Conservation (phyloP, 2,329 filamentous ascomycete species). For the Fusarium poae region DNA sequence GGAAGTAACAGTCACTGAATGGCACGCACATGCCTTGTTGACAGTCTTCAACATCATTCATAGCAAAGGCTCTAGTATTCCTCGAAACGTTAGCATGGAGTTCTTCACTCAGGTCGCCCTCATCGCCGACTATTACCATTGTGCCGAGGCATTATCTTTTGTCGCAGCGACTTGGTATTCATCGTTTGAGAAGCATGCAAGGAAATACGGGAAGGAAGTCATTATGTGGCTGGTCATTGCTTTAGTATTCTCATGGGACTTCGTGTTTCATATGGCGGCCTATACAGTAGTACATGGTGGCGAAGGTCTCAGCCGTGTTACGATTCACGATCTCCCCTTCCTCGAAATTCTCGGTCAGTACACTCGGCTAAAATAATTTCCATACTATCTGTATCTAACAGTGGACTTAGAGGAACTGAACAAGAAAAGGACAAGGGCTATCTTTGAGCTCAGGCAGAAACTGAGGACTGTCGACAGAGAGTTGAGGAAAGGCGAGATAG, state of each 20-base stretch:
- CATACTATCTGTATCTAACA: fast-evolving
- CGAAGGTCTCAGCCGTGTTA: neutral
- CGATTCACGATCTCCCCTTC: neutral
- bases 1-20: slow-evolving; percentile 1
- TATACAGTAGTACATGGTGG: neutral
- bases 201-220: neutral
- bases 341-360: neutral
- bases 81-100: neutral
- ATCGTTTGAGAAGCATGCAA: fast-evolving
- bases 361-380: too few species aligned
- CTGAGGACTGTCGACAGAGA: neutral
- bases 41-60: slow-evolving; percentile 21
- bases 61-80: neutral
- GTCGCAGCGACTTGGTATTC: neutral
- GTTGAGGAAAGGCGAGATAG: neutral
- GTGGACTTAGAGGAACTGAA: neutral
- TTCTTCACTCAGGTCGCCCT: neutral
- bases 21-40: slow-evolving; percentile 8
- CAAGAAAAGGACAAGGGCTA: fast-evolving
- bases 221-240: neutral
- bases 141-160: slow-evolving; percentile 1
- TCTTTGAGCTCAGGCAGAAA: neutral
- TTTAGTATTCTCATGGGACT: neutral
- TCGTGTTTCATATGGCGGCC: neutral
- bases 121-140: slow-evolving; percentile 18